These are phyloP conservation scores for Termitomyces sp. DNA, from an alignment of 768 basidiomycete genomes.

Conservation along the genomic window DNA sequence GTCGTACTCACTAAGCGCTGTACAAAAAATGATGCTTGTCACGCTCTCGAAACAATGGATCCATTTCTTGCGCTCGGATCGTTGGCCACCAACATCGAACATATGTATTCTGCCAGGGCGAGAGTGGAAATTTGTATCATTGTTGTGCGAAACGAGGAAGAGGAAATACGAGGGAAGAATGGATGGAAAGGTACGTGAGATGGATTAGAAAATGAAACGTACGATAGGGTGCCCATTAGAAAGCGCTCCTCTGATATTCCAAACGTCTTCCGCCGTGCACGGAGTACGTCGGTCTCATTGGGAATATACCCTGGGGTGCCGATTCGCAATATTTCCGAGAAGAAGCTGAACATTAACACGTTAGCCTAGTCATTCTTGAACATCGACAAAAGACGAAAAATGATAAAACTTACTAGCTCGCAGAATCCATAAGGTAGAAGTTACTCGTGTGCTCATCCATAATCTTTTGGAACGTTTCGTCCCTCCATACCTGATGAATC, in stretches of 20 bases:
- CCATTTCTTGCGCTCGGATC: slow-evolving; percentile 80
- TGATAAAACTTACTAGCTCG: slow-evolving; percentile 61
- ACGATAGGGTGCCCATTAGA: slow-evolving; percentile 59
- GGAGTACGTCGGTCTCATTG: slow-evolving; percentile 77
- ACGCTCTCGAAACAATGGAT: slow-evolving; percentile 33
- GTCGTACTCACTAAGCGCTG: slow-evolving; percentile 69
- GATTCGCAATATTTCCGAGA: slow-evolving; percentile 75
- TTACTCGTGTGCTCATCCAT: slow-evolving; percentile 58
- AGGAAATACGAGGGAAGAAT: not conserved
- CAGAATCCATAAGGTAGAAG: slow-evolving; percentile 96
- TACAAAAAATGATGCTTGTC: slow-evolving; percentile 69
- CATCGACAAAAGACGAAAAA: not conserved
- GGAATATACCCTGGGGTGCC: slow-evolving; percentile 74
- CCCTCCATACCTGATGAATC: slow-evolving; percentile 63
- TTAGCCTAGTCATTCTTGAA: not conserved
- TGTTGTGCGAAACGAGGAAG: not conserved
- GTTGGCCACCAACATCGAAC: slow-evolving; percentile 78
- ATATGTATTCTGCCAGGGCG: slow-evolving; percentile 45
- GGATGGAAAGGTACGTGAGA: not conserved
- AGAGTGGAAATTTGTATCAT: not conserved
- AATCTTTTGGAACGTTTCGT: slow-evolving; percentile 53
- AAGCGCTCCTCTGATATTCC: slow-evolving; percentile 90
- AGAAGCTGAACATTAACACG: slow-evolving; percentile 52
- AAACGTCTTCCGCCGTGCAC: slow-evolving; percentile 80
- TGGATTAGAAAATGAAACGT: slow-evolving; percentile 15